Base-by-base conservation (phyloP, 495 filamentous ascomycete species). In the Hypomontagnella submonticulosa region DNA sequence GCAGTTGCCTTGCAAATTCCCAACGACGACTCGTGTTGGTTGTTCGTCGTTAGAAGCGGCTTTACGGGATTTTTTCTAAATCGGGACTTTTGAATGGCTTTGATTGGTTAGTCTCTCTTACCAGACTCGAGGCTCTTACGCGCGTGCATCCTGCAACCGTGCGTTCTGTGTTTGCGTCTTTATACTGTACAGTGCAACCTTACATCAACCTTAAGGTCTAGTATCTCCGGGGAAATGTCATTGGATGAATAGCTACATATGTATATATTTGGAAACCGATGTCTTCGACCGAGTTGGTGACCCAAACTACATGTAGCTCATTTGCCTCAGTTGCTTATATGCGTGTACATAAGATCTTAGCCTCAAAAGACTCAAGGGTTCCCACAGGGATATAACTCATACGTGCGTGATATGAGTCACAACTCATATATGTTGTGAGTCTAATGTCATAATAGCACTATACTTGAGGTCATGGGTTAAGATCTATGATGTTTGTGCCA, bases 11-110 rank as follows among this genome's bases (percentile, higher is more conserved):
- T 27, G 6, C 23, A 27, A 33, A 42, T 61, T 9, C 32, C 41
- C 20, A 48, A 47, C 16, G 16, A 47, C 19, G 18, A 23, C 36
- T 37, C 4, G n/a, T 18, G 9, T 11, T 46, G 9, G 23, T 27
- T 52, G 38, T 43, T 10, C 6, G 34, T 53, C n/a, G 16, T 46
- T 19, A 40, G 37, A 57, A 23, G 54, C 42, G 19, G 41, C 20
- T 19, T 32, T 54, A 56, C 42, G 54, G 42, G 15, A 0, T n/a
- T 32, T 33, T 38, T 53, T 41, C 58, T 54, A 43, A 55, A 40
- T 62, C 33, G 50, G 58, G 50, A 47, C 6, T 6, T 32, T 48
- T 15, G 19, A 27, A 16, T 49, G 41, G 41, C 58, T 13, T 5
- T 55, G 50, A 62, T 62, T 62, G 58, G 58, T 13, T n/a, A 11